Evolutionary conservation across 768 basidiomycete species (phyloP).

Genomic region (Punctularia strigosozonata): DNA sequence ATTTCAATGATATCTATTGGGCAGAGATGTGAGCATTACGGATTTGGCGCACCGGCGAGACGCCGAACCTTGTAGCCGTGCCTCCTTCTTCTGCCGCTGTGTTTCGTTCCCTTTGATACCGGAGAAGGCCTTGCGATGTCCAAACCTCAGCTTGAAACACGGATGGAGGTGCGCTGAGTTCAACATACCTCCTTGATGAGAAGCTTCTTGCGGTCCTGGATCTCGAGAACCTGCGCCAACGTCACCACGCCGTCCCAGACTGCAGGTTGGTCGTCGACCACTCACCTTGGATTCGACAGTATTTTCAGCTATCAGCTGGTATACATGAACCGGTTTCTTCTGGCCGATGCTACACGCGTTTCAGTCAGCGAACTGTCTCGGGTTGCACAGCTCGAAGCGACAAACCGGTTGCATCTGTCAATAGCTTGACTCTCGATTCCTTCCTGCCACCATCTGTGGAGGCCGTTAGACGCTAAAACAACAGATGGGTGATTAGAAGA

Average conservation of each 20-base stretch:
- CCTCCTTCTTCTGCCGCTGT: conserved; percentile 65
- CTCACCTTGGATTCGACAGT: conserved; percentile 76
- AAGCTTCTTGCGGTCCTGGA: conserved; percentile 76
- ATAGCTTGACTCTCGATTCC: conserved; percentile 81
- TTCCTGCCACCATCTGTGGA: conserved; percentile 45
- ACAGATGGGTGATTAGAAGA: conserved; percentile 4
- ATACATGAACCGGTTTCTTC: conserved; percentile 72
- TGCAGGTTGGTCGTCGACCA: not conserved
- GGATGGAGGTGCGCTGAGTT: not conserved
- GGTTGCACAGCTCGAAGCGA: not conserved
- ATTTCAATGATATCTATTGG: conserved; percentile 46
- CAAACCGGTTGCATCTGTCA: conserved; percentile 62
- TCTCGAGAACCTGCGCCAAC: conserved; percentile 50
- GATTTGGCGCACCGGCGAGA: conserved; percentile 1
- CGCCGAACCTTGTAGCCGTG: conserved; percentile 60
- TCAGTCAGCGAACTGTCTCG: not conserved
- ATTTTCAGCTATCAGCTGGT: conserved; percentile 82
- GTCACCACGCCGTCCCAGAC: not conserved
- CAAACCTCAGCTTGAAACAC: not conserved
- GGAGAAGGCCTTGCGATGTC: conserved; percentile 86
- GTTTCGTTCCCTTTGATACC: conserved; percentile 71
- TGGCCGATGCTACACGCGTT: conserved; percentile 52
- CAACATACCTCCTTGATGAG: conserved; percentile 57
- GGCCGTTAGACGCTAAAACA: conserved; percentile 6
- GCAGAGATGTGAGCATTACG: not conserved